Base-by-base conservation (phyloP, 2,329 filamentous ascomycete genomes). In the Penicillium sp. region DNA sequence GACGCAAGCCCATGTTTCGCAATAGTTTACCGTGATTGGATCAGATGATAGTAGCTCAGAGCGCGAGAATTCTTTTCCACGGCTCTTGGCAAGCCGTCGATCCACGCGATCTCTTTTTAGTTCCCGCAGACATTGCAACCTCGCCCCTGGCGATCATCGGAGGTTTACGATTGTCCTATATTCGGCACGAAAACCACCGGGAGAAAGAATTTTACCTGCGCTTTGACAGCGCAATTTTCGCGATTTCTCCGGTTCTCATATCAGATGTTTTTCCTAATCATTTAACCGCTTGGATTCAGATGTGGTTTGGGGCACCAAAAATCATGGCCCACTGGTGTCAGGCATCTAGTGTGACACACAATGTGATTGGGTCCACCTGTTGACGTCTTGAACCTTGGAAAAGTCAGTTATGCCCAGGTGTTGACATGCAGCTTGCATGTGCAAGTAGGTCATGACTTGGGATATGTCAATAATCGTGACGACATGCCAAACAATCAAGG, bases 71-170 rank as follows among this genome's bases (percentile, higher is more conserved):
- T 48, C 44, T 48, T 48, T 48, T 11, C 24, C 32, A n/a, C 27
- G 2, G 8, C 22, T 40, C 49, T 52, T 52, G 38, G 49, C 44
- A 10, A 22, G n/a, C 38, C n/a, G 42, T 44, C 42, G 42, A 42
- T 46, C 48, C 29, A 41, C 14, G 22, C 42, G 49, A 48, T 52
- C 50, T 52, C 50, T 42, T 5, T 18, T 52, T 52, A 52, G 50
- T 48, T 48, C 50, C 50, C 50, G 50, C 45, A 43, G 27, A 27
- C n/a, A 46, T 48, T 48, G 36, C 21, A 36, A 42, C 44, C 43
- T 47, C 16, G 22, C 48, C 48, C 50, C 50, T 22, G 54, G 51
- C 54, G 49, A 59, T 58, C 49, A 50, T 40, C 49, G 54, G 29
- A 54, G 24, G 29, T 48, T 24, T 32, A 45, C 36, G n/a, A 45